Percentiles rank a stretch among this genome's conserved stretches.
These are phyloP conservation scores for Ilyonectria mors-panacis DNA, from an alignment of 2,329 filamentous ascomycete genomes.

Conservation along the genomic window DNA sequence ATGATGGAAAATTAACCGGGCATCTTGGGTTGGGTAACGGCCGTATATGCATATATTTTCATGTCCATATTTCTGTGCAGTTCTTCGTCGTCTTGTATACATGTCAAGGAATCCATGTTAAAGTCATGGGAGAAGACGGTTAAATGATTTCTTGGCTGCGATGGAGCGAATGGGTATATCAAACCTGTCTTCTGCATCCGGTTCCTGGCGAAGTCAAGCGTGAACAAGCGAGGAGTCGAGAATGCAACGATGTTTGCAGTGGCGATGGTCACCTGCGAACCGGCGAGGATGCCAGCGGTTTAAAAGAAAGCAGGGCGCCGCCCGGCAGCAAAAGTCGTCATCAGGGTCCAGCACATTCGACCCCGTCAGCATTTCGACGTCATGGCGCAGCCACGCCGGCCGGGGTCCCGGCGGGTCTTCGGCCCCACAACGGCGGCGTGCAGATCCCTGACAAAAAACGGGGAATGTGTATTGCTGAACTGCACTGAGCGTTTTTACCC, in stretches of 20 bases:
- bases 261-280: too few relatives aligned
- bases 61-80: not conserved
- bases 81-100: not conserved
- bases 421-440: conserved; percentile 1
- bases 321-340: not conserved
- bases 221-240: not conserved
- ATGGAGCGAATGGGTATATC: not conserved
- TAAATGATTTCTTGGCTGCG: not conserved
- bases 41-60: conserved; percentile 4
- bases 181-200: not conserved
- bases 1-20: conserved; percentile 15
- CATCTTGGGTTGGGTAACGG: too few relatives aligned
- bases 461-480: too few relatives aligned
- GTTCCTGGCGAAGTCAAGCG: not conserved
- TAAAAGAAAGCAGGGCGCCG: not conserved
- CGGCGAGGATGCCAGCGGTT: not conserved
- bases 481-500: not conserved
- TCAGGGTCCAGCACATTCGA: not conserved
- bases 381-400: conserved; percentile 26
- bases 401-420: not conserved
- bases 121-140: not conserved
- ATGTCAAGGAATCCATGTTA: not conserved
- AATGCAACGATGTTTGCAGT: not conserved
- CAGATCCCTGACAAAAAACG: not conserved
- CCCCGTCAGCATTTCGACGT: conserved; percentile 9